These are phyloP conservation scores for Zygoascus meyerae DNA, from an alignment of 1,139 yeast genomes.

Conservation along the genomic window DNA sequence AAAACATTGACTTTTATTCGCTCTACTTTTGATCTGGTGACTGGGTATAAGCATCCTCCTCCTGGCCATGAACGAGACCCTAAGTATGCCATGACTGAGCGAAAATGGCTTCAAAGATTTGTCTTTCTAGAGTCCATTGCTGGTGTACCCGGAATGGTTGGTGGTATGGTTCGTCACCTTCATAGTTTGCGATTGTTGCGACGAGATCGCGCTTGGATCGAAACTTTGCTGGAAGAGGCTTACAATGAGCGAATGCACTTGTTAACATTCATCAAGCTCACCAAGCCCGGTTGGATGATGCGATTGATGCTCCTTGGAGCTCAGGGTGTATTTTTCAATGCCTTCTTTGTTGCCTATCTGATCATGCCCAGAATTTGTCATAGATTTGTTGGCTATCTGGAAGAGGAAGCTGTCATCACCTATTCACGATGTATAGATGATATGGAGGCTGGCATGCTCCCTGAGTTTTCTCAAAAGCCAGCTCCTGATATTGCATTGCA, in stretches of 20 bases:
- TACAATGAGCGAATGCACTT: constrained; percentile 77
- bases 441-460: constrained; percentile 46
- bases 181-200: constrained; percentile 38
- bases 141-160: constrained; percentile 77
- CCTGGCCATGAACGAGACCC: constrained; percentile 40
- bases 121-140: constrained; percentile 70
- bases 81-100: constrained; percentile 52
- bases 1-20: constrained; percentile 44
- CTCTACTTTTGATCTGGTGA: constrained; percentile 50
- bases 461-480: constrained; percentile 39
- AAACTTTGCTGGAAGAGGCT: constrained; percentile 68
- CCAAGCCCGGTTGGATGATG: constrained; percentile 59
- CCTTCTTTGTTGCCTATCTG: constrained; percentile 58
- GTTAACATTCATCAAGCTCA: constrained; percentile 60
- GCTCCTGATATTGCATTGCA: constrained; percentile 49
- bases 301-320: constrained; percentile 53
- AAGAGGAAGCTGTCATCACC: constrained; percentile 73
- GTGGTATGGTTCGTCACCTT: constrained; percentile 39
- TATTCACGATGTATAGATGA: constrained; percentile 59
- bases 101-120: constrained; percentile 62
- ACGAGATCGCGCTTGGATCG: constrained; percentile 73
- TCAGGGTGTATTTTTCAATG: constrained; percentile 66
- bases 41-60: constrained; percentile 56
- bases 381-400: constrained; percentile 71
- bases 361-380: constrained; percentile 62